Conservation (phyloP, 148 eudicot species). For the Dysphania ambrosioides region DNA sequence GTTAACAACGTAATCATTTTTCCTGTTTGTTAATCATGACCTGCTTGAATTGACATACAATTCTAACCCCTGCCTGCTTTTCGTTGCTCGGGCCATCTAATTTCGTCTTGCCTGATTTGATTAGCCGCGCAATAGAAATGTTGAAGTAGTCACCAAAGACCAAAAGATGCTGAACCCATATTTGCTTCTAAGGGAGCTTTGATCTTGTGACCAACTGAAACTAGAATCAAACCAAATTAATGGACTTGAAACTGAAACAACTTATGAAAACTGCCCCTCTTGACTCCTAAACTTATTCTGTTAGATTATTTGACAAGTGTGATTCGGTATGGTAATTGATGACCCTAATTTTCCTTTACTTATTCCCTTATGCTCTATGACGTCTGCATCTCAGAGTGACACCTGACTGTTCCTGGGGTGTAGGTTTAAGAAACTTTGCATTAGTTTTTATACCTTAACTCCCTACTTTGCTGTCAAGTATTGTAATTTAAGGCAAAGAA, state of each 20-base stretch:
- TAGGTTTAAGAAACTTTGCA: not conserved
- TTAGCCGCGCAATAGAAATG: too few species aligned
- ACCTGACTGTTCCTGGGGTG: not conserved
- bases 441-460: not conserved
- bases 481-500: too few species aligned
- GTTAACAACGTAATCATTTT: too few species aligned
- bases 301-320: too few species aligned
- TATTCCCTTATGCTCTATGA: not conserved
- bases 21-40: too few species aligned
- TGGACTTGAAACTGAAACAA: not conserved
- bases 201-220: not conserved
- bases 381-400: not conserved
- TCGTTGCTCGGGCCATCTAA: too few species aligned
- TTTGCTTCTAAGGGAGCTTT: not conserved
- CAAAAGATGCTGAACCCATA: not conserved
- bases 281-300: not conserved
- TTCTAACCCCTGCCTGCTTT: too few species aligned
- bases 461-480: too few species aligned
- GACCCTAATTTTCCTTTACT: not conserved
- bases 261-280: not conserved
- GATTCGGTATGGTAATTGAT: too few species aligned
- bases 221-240: too few species aligned
- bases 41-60: too few species aligned
- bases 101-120: too few species aligned
- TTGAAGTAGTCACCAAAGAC: not conserved